A percentile compares a stretch with the other conserved stretches of the same genome.
Evolutionary conservation across 2,329 filamentous ascomycete genomes (phyloP).

Genomic region (Trichoderma gracile): DNA sequence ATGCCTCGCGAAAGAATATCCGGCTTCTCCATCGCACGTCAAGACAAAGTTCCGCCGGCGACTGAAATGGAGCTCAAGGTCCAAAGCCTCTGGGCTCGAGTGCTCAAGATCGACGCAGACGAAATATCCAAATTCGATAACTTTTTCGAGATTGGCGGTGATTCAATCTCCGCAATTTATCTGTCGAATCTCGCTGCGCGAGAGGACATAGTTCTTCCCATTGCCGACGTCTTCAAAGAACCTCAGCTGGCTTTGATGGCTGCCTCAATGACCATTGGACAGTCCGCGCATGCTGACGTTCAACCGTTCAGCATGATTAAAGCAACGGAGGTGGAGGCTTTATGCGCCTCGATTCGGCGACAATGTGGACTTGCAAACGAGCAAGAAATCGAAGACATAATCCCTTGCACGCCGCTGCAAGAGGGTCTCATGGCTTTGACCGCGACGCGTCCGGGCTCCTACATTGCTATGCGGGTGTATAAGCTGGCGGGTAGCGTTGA

Average conservation of each 20-base stretch:
- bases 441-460: slow-evolving; percentile 30
- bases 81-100: slow-evolving; percentile 12
- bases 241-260: slow-evolving; percentile 14
- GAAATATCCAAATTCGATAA: slow-evolving; percentile 30
- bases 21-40: not conserved
- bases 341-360: not conserved
- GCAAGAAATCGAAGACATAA: slow-evolving; percentile 33
- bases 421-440: slow-evolving; percentile 39
- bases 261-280: not conserved
- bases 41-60: not conserved
- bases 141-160: slow-evolving; percentile 46
- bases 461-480: slow-evolving; percentile 27
- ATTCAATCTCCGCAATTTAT: slow-evolving; percentile 39
- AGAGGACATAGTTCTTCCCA: not conserved
- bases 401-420: slow-evolving; percentile 43
- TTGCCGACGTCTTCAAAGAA: slow-evolving; percentile 12
- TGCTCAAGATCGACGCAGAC: slow-evolving; percentile 4
- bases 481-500: slow-evolving; percentile 23
- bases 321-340: not conserved
- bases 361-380: not conserved
- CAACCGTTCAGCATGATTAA: slow-evolving; percentile 5
- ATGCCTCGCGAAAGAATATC: not conserved
- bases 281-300: not conserved
- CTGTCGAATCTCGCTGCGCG: slow-evolving; percentile 2
- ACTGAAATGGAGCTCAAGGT: slow-evolving; percentile 13